phyloP scores from a whole-genome alignment of 805 yeast genomes.

The Candida incommunis region DNA sequence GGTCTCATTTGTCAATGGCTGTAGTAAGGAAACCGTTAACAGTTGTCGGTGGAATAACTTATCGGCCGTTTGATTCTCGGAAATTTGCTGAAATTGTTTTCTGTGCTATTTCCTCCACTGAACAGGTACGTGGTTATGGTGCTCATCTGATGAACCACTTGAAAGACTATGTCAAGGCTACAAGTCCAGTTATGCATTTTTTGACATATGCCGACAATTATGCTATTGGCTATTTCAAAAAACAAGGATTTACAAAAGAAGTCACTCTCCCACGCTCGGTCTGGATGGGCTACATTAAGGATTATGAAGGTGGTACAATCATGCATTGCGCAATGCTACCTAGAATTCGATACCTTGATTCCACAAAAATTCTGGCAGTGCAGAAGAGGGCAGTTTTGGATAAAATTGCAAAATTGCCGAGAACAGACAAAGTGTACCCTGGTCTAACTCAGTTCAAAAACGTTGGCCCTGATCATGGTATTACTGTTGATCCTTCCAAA shows the following conservation, averaged over 20 bases:
- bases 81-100: constrained; percentile 96
- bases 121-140: constrained; percentile 97
- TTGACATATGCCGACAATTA: constrained; percentile 96
- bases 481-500: constrained; percentile 51
- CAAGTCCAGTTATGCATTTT: constrained; percentile 74
- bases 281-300: constrained; percentile 99
- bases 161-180: constrained; percentile 85
- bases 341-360: constrained; percentile 72
- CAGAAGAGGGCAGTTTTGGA: constrained; percentile 86
- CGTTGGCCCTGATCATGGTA: constrained; percentile 11
- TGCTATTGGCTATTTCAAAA: constrained; percentile 96
- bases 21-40: constrained; percentile 86
- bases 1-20: constrained; percentile 91
- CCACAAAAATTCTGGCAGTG: constrained; percentile 66
- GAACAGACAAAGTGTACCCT: constrained; percentile 36
- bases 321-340: constrained; percentile 97
- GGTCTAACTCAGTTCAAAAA: constrained; percentile 65
- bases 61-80: constrained; percentile 80
- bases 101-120: constrained; percentile 95
- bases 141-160: constrained; percentile 97
- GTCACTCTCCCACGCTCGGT: constrained; percentile 68
- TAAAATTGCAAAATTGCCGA: constrained; percentile 53
- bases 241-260: constrained; percentile 96
- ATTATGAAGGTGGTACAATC: constrained; percentile 96
- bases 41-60: constrained; percentile 96